Base-by-base conservation (phyloP, 208 protist species). In the Trichomonas gallinae region DNA sequence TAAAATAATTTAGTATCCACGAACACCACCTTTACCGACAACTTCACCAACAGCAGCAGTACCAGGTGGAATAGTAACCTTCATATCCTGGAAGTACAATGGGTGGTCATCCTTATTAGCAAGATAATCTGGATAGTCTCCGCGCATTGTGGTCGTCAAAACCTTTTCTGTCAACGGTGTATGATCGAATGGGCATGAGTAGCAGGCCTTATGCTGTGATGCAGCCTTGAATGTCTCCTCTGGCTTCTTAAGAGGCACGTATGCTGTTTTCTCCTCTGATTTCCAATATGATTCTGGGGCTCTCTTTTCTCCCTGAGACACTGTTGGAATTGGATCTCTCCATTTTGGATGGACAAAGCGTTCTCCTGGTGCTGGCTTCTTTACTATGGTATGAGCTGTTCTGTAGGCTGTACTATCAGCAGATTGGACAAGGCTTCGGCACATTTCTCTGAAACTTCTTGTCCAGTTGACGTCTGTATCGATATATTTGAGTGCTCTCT, bases 151-250 rank as follows among this genome's bases (percentile, higher is more conserved):
- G 0, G 38, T 89, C 1, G 87, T 51, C 15, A 38, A 51, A 2
- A 17, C 11, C 11, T 93, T 93, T 9, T 93, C 87, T 40, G 44
- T 51, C 17, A 38, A 3, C 1, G 44, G 40, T 34, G 42, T 42
- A 93, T 93, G 87, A 93, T 93, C 87, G 31, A 93, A 93, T 93
- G 87, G 87, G 31, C 87, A 93, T 0, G 40, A 34, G 38, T 93
- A 93, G 31, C 87, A 93, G 0, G 87, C 87, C 26, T 42, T 48
- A 38, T 93, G 87, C 45, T 51, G 87, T 1, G 42, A 42, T 17
- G 44, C n/a, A 51, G 44, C 87, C 45, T 48, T 51, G 44, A 51
- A 93, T 23, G 87, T 93, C 45, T 93, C 87, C 10, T 93, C 87
- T 48, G 87, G 11, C n/a, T 42, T 93, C 45, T 93, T n/a, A 13